phyloP scores from a whole-genome alignment of 2,329 filamentous ascomycete species.

The Diaporthe australafricana region DNA sequence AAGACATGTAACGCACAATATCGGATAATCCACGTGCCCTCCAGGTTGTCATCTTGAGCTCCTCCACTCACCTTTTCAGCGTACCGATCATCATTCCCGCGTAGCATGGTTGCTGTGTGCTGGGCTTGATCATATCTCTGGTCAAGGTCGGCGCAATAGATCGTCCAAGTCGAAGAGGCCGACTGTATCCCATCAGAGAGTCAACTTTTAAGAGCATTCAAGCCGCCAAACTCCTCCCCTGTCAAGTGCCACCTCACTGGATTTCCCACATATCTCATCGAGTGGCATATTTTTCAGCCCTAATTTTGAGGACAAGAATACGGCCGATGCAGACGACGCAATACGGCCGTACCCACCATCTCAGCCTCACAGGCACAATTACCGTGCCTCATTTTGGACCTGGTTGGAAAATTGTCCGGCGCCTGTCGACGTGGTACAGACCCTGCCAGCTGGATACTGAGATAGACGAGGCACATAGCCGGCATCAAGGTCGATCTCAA shows the following conservation, averaged over 20 bases:
- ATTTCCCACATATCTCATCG: neutral
- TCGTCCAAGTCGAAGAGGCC: neutral
- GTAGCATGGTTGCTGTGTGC: neutral
- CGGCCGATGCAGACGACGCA: conserved; percentile 15
- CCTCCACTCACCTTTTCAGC: neutral
- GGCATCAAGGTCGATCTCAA: conserved; percentile 25
- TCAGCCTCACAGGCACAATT: conserved; percentile 15
- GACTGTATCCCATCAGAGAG: neutral
- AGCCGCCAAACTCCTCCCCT: neutral
- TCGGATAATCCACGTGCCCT: neutral
- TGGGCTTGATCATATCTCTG: neutral
- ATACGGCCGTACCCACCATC: conserved; percentile 16
- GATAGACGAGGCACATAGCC: conserved; percentile 24
- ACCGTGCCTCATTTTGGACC: neutral
- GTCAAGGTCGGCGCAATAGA: neutral
- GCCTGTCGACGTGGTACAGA: conserved; percentile 29
- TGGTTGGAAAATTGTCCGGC: conserved; percentile 17
- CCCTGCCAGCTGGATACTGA: conserved; percentile 30
- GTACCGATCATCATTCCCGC: neutral
- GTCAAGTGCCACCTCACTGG: neutral
- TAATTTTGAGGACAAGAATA: neutral
- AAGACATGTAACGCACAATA: neutral
- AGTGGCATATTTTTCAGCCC: neutral
- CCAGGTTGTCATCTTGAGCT: neutral
- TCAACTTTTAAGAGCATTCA: neutral